Conservation (phyloP, 208 protist genomes). For the Chromosphaera perkinsii region DNA sequence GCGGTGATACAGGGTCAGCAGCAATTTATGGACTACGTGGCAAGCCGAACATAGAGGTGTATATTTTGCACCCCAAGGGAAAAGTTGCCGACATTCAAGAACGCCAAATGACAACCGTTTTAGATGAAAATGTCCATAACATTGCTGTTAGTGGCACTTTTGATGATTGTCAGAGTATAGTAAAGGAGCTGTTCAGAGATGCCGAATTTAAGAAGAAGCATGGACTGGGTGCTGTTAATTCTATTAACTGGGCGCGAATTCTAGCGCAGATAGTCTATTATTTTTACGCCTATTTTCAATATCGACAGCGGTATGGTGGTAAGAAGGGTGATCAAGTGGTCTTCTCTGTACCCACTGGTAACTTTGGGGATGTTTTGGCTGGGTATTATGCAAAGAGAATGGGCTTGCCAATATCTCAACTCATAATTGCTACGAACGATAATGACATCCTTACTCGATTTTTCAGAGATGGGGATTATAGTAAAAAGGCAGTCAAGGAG, state of each 20-base stretch:
- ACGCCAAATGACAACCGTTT: conserved; percentile 61
- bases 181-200: conserved; percentile 72
- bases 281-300: conserved; percentile 81
- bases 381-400: conserved; percentile 81
- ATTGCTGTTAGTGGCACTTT: conserved; percentile 53
- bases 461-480: conserved; percentile 72
- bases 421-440: conserved; percentile 85
- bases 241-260: conserved; percentile 93
- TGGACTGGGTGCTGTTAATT: conserved; percentile 84
- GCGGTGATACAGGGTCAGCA: conserved; percentile 52
- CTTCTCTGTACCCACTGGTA: conserved; percentile 85
- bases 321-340: conserved; percentile 41
- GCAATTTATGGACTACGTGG: conserved; percentile 49
- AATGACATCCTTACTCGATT: conserved; percentile 87
- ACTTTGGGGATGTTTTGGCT: conserved; percentile 89
- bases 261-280: conserved; percentile 90
- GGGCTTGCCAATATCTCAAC: conserved; percentile 71
- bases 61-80: conserved; percentile 49
- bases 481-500: conserved; percentile 45
- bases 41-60: conserved; percentile 44
- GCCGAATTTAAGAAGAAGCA: conserved; percentile 61
- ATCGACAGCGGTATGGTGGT: conserved; percentile 39
- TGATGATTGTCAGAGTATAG: conserved; percentile 47
- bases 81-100: conserved; percentile 44
- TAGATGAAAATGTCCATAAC: conserved; percentile 60